Conservation (phyloP, 2,329 filamentous ascomycete genomes). For the Coniochaeta sp. region DNA sequence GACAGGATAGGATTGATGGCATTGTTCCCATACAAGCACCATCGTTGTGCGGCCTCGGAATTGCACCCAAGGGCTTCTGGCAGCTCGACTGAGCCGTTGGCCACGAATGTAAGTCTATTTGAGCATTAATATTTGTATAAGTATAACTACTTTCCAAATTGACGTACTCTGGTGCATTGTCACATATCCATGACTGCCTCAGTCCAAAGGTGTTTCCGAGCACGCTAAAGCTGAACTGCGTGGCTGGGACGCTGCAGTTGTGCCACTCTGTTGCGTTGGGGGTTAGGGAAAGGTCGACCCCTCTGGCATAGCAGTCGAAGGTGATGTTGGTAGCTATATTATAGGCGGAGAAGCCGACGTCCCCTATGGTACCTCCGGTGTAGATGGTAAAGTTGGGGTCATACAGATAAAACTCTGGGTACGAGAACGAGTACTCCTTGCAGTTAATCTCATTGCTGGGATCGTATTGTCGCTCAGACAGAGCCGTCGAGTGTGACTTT, state of each 20-base stretch:
- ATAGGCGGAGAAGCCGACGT: constrained; percentile 10
- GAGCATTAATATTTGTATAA: neutral
- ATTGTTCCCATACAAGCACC: neutral
- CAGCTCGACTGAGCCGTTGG: neutral
- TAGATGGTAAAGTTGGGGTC: constrained; percentile 6
- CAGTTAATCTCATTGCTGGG: constrained; percentile 5
- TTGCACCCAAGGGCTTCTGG: neutral
- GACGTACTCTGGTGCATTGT: constrained; percentile 5
- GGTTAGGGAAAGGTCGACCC: constrained; percentile 11
- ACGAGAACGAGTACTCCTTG: constrained; percentile 8
- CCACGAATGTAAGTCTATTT: neutral
- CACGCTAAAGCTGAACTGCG: constrained; percentile 11
- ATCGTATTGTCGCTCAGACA: neutral
- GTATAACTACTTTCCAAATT: no score
- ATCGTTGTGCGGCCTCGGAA: neutral
- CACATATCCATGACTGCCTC: constrained; percentile 9
- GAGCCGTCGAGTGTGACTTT: neutral
- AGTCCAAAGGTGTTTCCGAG: constrained; percentile 7
- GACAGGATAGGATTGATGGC: neutral
- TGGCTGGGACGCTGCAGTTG: constrained; percentile 9
- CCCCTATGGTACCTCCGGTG: constrained; percentile 9
- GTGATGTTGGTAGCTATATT: constrained; percentile 9
- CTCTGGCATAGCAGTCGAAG: constrained; percentile 8
- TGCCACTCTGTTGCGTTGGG: constrained; percentile 8
- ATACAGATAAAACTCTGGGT: constrained; percentile 10